Evolutionary conservation across 1,284 basidiomycete genomes (phyloP), one percentile per base, ranked within the genome.

Genomic region (Trichosporon inkin): DNA sequence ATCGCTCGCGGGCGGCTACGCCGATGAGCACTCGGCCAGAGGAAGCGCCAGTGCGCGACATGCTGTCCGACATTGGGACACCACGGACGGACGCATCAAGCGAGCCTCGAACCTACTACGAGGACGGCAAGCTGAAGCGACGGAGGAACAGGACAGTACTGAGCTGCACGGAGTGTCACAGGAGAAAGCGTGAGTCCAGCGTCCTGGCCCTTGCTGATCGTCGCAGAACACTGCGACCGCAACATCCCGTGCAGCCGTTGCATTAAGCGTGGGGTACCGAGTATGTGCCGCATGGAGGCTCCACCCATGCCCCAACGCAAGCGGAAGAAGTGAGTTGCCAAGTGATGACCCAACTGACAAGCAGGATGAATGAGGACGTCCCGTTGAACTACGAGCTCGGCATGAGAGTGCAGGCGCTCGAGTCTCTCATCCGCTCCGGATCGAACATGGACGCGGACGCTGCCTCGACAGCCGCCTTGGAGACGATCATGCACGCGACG

Each of bases 221-320:
- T 13, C 47, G 0, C 63, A 75, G 72, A 75, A 74, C 63, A 78
- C 67, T 78, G 76, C 32, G 76, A 78, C 55, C 67, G 76, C 13
- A 77, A 76, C 57, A 73, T 78, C 34, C 76, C 76, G 2, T 78
- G 76, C 60, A 72, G 67, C 54, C 60, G 75, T 66, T 78, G 76
- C 56, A 71, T 76, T 53, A 74, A 74, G 51, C 70, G 76, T 41
- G 75, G 75, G 2, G 69, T 78, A 1, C 70, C 75, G 1, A 68
- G 70, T 24, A 71, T 77, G 68, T 78, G 76, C 53, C 67, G 71
- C 10, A 75, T 77, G 72, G 76, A 78, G 36, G 58, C 65, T n/a
- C 73, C 75, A 1, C 55, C 69, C 13, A 52, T 72, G 19, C 71
- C 72, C 5, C 66, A 64, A 16, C 60, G 69, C 10, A 77, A 75